Conservation (phyloP, 257 asterid genomes). For the Hygrophila difformis region DNA sequence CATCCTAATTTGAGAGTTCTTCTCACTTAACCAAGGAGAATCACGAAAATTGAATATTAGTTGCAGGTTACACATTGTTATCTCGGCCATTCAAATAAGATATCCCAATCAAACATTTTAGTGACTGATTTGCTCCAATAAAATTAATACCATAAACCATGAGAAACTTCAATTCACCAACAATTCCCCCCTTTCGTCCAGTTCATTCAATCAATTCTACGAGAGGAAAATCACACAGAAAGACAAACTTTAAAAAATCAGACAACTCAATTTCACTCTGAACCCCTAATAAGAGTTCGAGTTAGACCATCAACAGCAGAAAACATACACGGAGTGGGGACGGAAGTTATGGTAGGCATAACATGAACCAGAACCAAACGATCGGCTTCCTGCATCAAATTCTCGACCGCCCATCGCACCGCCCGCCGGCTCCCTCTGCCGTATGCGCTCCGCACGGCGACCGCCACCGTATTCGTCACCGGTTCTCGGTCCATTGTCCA, state of each 20-base stretch:
- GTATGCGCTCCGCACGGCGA: slow-evolving; percentile 64
- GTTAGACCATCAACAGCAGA: slow-evolving; percentile 2
- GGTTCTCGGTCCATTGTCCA: slow-evolving; percentile 21
- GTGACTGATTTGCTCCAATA: neutral
- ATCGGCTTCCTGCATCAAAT: slow-evolving; percentile 35
- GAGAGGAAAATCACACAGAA: no score
- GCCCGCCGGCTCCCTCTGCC: slow-evolving; percentile 83
- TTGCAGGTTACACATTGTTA: neutral
- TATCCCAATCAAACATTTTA: neutral
- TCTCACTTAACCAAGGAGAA: slow-evolving; percentile 3
- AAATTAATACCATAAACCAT: neutral
- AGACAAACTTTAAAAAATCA: no score
- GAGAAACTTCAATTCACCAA: neutral
- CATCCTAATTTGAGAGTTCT: neutral
- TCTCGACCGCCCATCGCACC: slow-evolving; percentile 72
- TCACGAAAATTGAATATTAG: neutral
- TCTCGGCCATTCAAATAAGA: neutral
- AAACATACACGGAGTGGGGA: slow-evolving; percentile 74
- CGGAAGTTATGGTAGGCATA: slow-evolving; percentile 42
- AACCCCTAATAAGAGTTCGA: no score
- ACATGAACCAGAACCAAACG: slow-evolving; percentile 58
- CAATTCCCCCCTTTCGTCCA: neutral
- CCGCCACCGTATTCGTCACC: slow-evolving; percentile 45
- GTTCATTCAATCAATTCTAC: no score
- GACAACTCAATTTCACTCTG: no score